These are phyloP conservation scores for Geotrichum klebahnii DNA, from an alignment of 1,139 yeast genomes.

Conservation along the genomic window DNA sequence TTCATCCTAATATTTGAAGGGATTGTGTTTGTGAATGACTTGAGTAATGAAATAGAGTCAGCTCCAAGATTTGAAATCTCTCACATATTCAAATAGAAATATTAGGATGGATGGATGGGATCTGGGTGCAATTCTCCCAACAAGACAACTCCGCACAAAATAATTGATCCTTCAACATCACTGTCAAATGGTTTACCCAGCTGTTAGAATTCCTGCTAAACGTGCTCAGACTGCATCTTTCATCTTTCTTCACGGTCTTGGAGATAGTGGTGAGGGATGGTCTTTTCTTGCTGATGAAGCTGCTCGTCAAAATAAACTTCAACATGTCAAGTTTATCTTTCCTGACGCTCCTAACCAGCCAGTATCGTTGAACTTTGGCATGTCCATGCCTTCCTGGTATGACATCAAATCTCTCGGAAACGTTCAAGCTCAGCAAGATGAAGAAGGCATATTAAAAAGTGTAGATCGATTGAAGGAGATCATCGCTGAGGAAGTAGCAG, in stretches of 20 bases:
- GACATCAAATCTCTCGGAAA: conserved; percentile 61
- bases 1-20: no score
- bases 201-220: conserved; percentile 26
- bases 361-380: conserved; percentile 64
- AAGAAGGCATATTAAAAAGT: conserved; percentile 58
- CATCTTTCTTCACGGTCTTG: conserved; percentile 84
- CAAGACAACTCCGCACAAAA: no score
- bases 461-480: conserved; percentile 51
- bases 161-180: no score
- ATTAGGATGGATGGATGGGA: no score
- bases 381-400: conserved; percentile 81
- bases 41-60: no score
- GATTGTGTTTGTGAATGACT: no score
- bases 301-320: conserved; percentile 39
- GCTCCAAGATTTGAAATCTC: no score
- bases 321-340: conserved; percentile 69
- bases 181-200: conserved; percentile 26
- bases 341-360: conserved; percentile 83
- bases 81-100: no score
- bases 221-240: conserved; percentile 56
- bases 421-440: conserved; percentile 50
- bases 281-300: conserved; percentile 55
- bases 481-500: conserved; percentile 59
- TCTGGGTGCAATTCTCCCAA: no score
- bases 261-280: conserved; percentile 92